These are phyloP conservation scores for Nakataea oryzae DNA, from an alignment of 2,329 filamentous ascomycete species.

Conservation along the genomic window DNA sequence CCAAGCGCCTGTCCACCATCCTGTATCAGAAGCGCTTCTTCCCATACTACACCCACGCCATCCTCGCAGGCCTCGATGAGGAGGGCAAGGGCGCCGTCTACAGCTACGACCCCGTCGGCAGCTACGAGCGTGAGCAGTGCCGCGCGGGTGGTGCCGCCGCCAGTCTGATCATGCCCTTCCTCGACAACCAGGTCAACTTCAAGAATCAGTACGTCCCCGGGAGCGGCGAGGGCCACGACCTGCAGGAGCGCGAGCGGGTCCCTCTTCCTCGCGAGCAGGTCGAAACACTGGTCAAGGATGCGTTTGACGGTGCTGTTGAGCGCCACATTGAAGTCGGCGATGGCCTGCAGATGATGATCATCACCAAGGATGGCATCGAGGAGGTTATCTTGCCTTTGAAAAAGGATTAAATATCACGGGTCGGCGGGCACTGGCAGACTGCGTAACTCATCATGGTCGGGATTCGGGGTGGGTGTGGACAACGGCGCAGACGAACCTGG, in stretches of 20 bases:
- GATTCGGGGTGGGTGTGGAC: neutral
- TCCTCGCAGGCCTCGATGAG: constrained; percentile 88
- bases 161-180: constrained; percentile 95
- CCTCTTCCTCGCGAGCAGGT: constrained; percentile 65
- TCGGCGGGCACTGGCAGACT: neutral
- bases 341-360: constrained; percentile 87
- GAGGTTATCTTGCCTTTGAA: constrained; percentile 80
- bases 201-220: constrained; percentile 96
- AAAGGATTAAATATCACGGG: constrained; percentile 56
- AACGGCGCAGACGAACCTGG: neutral
- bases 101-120: constrained; percentile 95
- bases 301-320: constrained; percentile 95
- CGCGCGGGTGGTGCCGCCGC: constrained; percentile 85
- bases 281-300: constrained; percentile 86
- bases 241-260: constrained; percentile 60
- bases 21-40: constrained; percentile 98
- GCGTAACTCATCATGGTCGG: neutral
- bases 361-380: constrained; percentile 79
- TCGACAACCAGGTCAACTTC: constrained; percentile 99
- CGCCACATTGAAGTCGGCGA: constrained; percentile 99
- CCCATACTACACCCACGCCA: constrained; percentile 94
- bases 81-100: constrained; percentile 90
- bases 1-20: constrained; percentile 88
- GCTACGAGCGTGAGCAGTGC: constrained; percentile 95
- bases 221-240: constrained; percentile 70